Evolutionary conservation across 2,329 filamentous ascomycete species (phyloP), one percentile per base, ranked within the genome.

Genomic region (Fusarium napiforme): DNA sequence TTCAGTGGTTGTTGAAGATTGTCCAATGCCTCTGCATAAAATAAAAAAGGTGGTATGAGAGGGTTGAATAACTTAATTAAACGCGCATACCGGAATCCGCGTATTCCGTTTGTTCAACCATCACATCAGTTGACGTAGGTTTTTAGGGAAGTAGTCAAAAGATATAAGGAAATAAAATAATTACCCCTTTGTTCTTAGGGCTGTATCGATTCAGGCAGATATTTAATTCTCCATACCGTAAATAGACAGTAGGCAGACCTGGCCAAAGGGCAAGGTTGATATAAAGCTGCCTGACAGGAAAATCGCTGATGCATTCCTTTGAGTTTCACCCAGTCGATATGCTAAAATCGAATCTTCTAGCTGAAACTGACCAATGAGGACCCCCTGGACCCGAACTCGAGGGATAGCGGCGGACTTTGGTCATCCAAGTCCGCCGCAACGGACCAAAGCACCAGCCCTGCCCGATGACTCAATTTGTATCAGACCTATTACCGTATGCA

Each of bases 401-500:
- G 61, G 52, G 43, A 65, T 67, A 71, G 53, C 50, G 64, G 71
- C 71, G 71, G 71, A 74, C 50, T 74, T 74, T 50, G 7, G 40
- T 50, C 30, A 55, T 26, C 34, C 53, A 74, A 74, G 56, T 62
- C 71, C 71, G 71, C 64, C 60, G 49, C 45, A 53, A 62, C 37
- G 37, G 60, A 58, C 45, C 36, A 45, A 56, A 52, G 32, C 19
- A 15, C 53, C 53, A 60, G 34, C 60, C 60, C 42, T 49, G 49
- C 28, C 23, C 34, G 63, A 65, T 57, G 60, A 70, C 36, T 53
- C 55, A 43, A 52, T n/a, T 18, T 37, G 36, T 34, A 49, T 57
- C 59, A 43, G 21, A 28, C 21, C 16, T 4, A 19, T 28, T 39
- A 18, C 50, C 34, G 26, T 55, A 55, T 55, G 40, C 32, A 49